These are phyloP conservation scores for Aspergillus novofumigatus DNA, from an alignment of 2,329 filamentous ascomycete genomes.

Conservation along the genomic window DNA sequence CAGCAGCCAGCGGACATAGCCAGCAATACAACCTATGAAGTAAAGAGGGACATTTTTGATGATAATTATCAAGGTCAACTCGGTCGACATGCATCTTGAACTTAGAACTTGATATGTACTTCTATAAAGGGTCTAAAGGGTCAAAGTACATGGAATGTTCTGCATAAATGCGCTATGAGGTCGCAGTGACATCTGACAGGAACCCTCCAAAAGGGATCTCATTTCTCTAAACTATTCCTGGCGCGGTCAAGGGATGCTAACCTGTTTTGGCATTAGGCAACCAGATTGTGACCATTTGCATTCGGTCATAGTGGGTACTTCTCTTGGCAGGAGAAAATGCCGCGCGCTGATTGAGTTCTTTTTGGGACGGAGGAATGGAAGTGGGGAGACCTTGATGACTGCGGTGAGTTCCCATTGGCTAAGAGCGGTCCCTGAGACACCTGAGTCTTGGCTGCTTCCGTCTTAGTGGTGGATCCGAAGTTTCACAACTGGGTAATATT, in stretches of 20 bases:
- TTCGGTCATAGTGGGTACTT: not conserved
- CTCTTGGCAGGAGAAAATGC: not conserved
- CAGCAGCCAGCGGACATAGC: not conserved
- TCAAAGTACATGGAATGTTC: too few species aligned
- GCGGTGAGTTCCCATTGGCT: not conserved
- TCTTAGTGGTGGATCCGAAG: not conserved
- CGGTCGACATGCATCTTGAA: too few species aligned
- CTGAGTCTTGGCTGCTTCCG: not conserved
- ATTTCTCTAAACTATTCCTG: not conserved
- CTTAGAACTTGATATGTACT: too few species aligned
- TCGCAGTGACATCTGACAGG: not conserved
- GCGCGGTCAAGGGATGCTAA: not conserved
- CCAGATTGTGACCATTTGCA: not conserved
- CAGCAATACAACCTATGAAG: too few species aligned
- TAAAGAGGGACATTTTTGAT: too few species aligned
- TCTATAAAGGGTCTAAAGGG: too few species aligned
- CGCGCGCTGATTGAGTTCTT: not conserved
- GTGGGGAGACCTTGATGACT: not conserved
- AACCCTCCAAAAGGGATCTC: too few species aligned
- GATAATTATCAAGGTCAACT: too few species aligned
- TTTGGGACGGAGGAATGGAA: not conserved
- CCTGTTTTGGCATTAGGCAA: not conserved
- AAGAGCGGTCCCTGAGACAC: not conserved
- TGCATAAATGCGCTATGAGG: not conserved
- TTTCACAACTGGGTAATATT: not conserved